phyloP scores from a whole-genome alignment of 768 basidiomycete genomes.

The Omphalotus guepiniiformis region DNA sequence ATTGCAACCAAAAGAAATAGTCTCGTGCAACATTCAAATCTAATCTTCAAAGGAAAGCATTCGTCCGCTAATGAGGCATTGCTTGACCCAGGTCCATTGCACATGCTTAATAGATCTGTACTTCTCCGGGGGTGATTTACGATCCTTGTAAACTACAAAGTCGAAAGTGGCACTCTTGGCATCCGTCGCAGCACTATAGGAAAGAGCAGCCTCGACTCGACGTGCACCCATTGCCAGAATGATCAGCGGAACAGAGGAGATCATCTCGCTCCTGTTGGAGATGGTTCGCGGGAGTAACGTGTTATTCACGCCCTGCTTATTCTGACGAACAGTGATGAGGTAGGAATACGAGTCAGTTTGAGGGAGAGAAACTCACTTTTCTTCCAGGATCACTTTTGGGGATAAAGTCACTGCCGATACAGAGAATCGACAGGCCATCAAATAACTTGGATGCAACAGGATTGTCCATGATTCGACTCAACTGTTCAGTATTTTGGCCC shows the following conservation, averaged over 20 bases:
- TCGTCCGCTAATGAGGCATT: conserved; percentile 65
- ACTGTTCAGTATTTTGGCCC: conserved; percentile 44
- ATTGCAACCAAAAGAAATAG: neutral
- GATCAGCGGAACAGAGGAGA: conserved; percentile 48
- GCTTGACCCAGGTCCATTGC: conserved; percentile 71
- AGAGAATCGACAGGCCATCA: conserved; percentile 49
- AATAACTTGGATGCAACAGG: conserved; percentile 56
- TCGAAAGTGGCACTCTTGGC: conserved; percentile 2
- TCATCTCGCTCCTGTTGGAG: conserved; percentile 13
- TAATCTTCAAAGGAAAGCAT: conserved; percentile 32
- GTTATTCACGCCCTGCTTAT: neutral
- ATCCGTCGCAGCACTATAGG: conserved; percentile 2
- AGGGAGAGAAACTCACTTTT: conserved; percentile 24
- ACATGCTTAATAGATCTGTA: conserved; percentile 36
- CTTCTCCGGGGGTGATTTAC: conserved; percentile 17
- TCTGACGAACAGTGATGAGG: neutral
- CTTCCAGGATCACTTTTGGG: conserved; percentile 34
- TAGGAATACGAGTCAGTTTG: neutral
- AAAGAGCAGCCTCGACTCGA: conserved; percentile 57
- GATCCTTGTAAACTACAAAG: conserved; percentile 52
- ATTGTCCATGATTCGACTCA: conserved; percentile 58
- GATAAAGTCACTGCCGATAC: conserved; percentile 54
- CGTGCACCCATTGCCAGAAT: conserved; percentile 76
- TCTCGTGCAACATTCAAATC: too few species aligned
- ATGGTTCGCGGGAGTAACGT: neutral